Evolutionary conservation across 2,329 filamentous ascomycete genomes (phyloP), one percentile per base, ranked within the genome.

Genomic region (Colletotrichum lini): DNA sequence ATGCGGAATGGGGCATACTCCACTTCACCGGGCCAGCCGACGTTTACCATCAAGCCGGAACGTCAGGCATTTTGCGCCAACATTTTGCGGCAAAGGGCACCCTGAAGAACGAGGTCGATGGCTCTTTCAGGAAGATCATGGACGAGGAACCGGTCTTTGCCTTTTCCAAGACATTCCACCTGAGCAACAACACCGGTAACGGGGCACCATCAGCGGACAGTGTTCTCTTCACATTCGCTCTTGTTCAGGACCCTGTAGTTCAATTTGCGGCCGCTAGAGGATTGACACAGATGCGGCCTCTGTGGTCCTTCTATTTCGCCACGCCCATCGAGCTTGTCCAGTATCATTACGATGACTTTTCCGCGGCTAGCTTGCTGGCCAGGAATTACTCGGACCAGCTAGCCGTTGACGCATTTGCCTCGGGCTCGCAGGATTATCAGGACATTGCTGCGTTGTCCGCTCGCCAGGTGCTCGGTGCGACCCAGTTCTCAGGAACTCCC

Each of bases 61-160:
- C 90, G 23, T 93, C 94, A 8, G 86, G 85, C 2, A 73, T 85
- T 10, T 83, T 96, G 26, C 89, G 94, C 63, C 89, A 90, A 73
- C 85, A 87, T 1, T 97, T 97, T 80, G 89, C 94, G 0, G 85
- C 86, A 69, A 91, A 87, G 15, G 91, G 93, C 5, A 87, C 85
- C 1, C 81, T 97, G 23, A 85, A 87, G 65, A 93, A 96, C 77
- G 80, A 85, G 57, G 86, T 92, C 18, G 93, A 96, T 76, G 80
- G 82, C n/a, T 80, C 83, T 1, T 95, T 91, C 80, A 89, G 94
- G 4, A 82, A 84, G 8, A 92, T 95, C 73, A 92, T 92, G 85
- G 91, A 95, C 61, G 87, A 93, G 40, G 92, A 96, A 78, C 94
- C 94, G 0, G 91, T 95, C 4, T 96, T 96, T 82, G 93, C 94